Evolutionary conservation across 371 early-diverging fungal species (phyloP).

Genomic region (Haplosporangium sp.): DNA sequence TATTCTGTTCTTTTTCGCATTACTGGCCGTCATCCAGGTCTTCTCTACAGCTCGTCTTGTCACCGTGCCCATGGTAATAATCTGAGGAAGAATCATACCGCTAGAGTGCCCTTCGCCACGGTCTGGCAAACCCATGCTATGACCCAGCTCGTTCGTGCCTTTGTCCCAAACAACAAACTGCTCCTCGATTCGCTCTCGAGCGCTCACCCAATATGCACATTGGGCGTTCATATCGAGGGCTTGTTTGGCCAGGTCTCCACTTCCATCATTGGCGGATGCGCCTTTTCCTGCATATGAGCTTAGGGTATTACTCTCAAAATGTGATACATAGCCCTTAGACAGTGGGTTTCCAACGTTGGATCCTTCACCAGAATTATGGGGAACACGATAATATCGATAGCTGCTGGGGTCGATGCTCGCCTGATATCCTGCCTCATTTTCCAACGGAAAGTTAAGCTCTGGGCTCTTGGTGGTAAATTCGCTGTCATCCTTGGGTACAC

Average conservation of each 20-base stretch:
- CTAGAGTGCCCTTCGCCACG: constrained; percentile 42
- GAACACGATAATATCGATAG: constrained; percentile 77
- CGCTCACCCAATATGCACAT: constrained; percentile 94
- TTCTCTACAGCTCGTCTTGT: constrained; percentile 95
- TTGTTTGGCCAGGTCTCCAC: constrained; percentile 70
- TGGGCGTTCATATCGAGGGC: constrained; percentile 83
- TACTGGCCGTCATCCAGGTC: constrained; percentile 97
- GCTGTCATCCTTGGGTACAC: constrained; percentile 63
- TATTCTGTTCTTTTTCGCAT: constrained; percentile 89
- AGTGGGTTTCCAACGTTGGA: constrained; percentile 91
- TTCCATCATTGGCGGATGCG: constrained; percentile 59
- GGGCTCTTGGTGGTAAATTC: constrained; percentile 27
- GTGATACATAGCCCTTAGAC: constrained; percentile 79
- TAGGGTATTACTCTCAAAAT: constrained; percentile 86
- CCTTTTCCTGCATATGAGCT: constrained; percentile 61
- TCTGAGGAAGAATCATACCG: constrained; percentile 94
- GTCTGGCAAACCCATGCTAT: constrained; percentile 61
- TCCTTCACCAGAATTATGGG: constrained; percentile 89
- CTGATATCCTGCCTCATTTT: constrained; percentile 31
- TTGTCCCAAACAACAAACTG: constrained; percentile 91
- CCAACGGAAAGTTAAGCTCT: constrained; percentile 32
- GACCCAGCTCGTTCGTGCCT: constrained; percentile 12
- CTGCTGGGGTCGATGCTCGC: constrained; percentile 46
- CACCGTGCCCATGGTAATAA: constrained; percentile 96
- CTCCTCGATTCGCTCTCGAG: constrained; percentile 82